phyloP scores from a whole-genome alignment of 2,329 filamentous ascomycete genomes.

The Colletotrichum sp. region DNA sequence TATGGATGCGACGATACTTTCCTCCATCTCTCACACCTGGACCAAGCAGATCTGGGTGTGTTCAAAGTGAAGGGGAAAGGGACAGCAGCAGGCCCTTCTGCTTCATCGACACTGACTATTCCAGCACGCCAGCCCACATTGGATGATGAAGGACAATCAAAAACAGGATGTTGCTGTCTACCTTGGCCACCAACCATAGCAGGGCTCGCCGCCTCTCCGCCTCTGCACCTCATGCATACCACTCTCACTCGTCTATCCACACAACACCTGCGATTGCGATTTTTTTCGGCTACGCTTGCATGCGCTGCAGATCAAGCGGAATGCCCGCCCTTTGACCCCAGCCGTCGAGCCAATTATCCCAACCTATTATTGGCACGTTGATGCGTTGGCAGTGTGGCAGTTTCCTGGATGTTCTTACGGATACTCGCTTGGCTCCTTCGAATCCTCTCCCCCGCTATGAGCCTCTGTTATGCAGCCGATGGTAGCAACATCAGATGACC shows the following conservation, averaged over 20 bases:
- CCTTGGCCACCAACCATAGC: neutral
- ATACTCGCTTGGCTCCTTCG: neutral
- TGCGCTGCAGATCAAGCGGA: conserved; percentile 11
- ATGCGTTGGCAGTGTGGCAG: conserved; percentile 5
- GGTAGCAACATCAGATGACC: neutral
- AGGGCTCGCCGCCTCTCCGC: neutral
- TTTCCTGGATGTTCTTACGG: neutral
- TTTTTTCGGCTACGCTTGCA: neutral
- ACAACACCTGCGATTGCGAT: neutral
- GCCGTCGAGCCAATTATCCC: neutral
- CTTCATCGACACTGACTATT: neutral
- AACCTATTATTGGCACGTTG: neutral
- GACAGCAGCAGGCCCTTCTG: neutral
- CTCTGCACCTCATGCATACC: neutral
- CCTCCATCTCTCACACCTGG: neutral
- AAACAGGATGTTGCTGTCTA: neutral
- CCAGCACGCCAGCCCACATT: neutral
- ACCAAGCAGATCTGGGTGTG: neutral
- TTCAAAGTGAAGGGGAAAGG: neutral
- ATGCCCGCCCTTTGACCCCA: conserved; percentile 7
- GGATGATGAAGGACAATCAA: neutral
- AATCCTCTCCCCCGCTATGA: neutral
- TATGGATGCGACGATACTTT: neutral
- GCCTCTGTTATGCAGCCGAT: neutral
- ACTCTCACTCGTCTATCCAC: neutral